Conservation (phyloP, 192 early-diverging fungal genomes). For the Rhizophagus prolifer region DNA sequence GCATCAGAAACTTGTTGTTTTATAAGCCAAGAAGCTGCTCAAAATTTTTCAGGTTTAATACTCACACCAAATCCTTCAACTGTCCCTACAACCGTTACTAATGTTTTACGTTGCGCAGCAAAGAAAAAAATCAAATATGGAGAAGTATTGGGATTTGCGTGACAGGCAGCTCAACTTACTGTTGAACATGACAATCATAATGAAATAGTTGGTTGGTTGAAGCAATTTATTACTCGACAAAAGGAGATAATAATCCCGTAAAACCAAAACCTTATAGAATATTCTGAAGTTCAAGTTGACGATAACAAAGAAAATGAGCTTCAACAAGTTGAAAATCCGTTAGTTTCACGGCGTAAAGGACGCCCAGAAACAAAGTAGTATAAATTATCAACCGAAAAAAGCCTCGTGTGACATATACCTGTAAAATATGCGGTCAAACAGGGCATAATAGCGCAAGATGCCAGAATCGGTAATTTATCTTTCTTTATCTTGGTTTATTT, state of each 20-base stretch:
- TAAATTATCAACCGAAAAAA: not conserved
- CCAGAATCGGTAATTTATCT: too few relatives aligned
- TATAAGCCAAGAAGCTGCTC: too few relatives aligned
- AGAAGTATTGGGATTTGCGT: not conserved
- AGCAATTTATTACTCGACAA: not conserved
- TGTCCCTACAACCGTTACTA: too few relatives aligned
- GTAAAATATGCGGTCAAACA: too few relatives aligned
- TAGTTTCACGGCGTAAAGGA: not conserved
- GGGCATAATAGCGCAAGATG: too few relatives aligned
- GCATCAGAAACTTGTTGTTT: too few relatives aligned
- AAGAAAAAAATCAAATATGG: slow-evolving; percentile 2
- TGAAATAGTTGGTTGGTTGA: not conserved
- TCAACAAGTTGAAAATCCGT: slow-evolving; percentile 1
- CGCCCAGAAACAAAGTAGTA: not conserved
- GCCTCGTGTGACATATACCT: too few relatives aligned
- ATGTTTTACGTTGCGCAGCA: not conserved
- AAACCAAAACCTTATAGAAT: too few relatives aligned
- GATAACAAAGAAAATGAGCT: not conserved
- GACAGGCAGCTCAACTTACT: slow-evolving; percentile 4
- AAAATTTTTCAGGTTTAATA: too few relatives aligned
- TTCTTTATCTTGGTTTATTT: too few relatives aligned
- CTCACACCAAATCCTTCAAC: too few relatives aligned
- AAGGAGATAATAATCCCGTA: too few relatives aligned
- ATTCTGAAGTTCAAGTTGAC: not conserved
- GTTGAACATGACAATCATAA: not conserved